Percentiles rank a stretch among this genome's conserved stretches.
Evolutionary conservation across 306 rosid genomes (phyloP).

Genomic region (Prunus fruticosa): DNA sequence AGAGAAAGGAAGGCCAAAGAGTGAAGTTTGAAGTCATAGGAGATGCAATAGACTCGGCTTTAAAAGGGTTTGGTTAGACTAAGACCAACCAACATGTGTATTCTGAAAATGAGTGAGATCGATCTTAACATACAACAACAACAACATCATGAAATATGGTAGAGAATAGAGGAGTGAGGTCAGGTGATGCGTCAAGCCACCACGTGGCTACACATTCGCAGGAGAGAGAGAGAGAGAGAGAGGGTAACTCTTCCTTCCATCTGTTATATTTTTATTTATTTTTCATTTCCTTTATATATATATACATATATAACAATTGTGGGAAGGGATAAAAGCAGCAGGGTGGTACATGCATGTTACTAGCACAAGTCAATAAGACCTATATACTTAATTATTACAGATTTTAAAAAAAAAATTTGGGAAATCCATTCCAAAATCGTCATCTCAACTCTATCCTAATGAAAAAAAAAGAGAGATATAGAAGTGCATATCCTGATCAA

Average conservation of each 20-base stretch:
- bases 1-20: neutral
- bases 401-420: too few species aligned
- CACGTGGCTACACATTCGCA: slow-evolving; percentile 22
- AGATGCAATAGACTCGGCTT: slow-evolving; percentile 61
- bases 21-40: slow-evolving; percentile 30
- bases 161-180: slow-evolving; percentile 31
- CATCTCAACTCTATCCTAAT: too few species aligned
- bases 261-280: too few species aligned
- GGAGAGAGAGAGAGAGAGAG: neutral
- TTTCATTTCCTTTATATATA: too few species aligned
- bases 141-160: slow-evolving; percentile 11
- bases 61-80: slow-evolving; percentile 57
- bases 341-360: too few species aligned
- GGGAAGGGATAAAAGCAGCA: neutral
- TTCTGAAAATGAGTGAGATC: slow-evolving; percentile 1
- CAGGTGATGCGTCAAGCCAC: slow-evolving; percentile 51
- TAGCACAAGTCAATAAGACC: too few species aligned
- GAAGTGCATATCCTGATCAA: too few species aligned
- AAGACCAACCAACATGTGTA: slow-evolving; percentile 37
- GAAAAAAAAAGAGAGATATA: too few species aligned
- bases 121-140: neutral
- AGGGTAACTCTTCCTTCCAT: too few species aligned
- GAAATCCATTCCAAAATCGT: too few species aligned
- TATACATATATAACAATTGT: too few species aligned
- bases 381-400: too few species aligned